Percentiles rank a stretch among this genome's conserved stretches.
Conservation (phyloP, 2,329 filamentous ascomycete species). For the Dactylellina sp. region DNA sequence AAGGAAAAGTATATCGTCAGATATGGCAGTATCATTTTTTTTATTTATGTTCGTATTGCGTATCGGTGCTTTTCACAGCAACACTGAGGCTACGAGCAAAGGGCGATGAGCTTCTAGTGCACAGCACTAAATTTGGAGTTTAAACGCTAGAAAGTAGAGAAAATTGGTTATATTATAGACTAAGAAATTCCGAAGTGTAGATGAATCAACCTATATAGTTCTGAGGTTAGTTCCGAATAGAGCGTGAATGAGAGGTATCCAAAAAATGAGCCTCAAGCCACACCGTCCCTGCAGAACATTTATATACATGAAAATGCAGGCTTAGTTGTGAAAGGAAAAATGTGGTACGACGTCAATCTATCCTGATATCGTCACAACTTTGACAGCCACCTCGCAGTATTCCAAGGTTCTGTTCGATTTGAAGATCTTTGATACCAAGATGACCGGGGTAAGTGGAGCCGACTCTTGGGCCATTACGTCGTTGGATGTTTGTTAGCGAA, state of each 20-base stretch:
- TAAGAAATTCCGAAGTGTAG: too few species aligned
- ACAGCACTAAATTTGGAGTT: background rate
- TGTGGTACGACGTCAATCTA: background rate
- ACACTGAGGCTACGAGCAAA: too few species aligned
- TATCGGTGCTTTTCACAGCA: too few species aligned
- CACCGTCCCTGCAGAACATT: background rate
- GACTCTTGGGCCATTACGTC: constrained; percentile 44
- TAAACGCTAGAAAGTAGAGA: background rate
- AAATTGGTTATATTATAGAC: background rate
- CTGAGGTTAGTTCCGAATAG: too few species aligned
- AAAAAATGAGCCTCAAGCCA: too few species aligned
- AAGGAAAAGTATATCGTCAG: background rate
- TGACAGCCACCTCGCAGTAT: constrained; percentile 14
- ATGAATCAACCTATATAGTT: too few species aligned
- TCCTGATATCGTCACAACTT: constrained; percentile 33
- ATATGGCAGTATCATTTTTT: background rate
- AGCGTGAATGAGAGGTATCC: too few species aligned
- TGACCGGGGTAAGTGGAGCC: constrained; percentile 33
- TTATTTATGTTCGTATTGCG: background rate
- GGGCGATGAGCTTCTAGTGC: too few species aligned
- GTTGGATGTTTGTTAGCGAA: constrained; percentile 19
- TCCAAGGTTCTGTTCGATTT: constrained; percentile 22
- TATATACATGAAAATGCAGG: background rate
- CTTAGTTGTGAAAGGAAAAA: too few species aligned
- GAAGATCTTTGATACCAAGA: constrained; percentile 42